These are phyloP conservation scores for Phytopythium boreale DNA, from an alignment of 352 stramenopile species.

Conservation along the genomic window DNA sequence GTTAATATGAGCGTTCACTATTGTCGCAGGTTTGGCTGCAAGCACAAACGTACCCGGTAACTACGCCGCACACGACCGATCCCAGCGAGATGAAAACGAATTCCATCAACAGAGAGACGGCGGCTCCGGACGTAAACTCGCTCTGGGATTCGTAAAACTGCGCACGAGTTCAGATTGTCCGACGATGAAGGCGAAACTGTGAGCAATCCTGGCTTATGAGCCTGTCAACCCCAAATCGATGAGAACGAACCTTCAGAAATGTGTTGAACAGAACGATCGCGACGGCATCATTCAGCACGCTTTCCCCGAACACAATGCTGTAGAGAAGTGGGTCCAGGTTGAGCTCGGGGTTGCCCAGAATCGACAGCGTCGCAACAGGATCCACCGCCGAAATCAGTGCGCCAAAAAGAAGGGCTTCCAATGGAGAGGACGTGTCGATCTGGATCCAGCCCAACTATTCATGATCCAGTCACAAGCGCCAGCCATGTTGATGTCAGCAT, in stretches of 20 bases:
- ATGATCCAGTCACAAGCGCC: not conserved
- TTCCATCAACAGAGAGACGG: conserved; percentile 59
- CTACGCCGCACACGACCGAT: conserved; percentile 71
- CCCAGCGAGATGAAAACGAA: conserved; percentile 81
- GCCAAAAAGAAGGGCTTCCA: conserved; percentile 95
- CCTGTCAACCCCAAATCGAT: not conserved
- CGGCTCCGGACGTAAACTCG: conserved; percentile 64
- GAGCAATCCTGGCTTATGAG: not conserved
- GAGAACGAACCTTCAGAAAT: conserved; percentile 86
- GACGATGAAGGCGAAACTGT: not conserved
- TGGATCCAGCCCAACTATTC: conserved; percentile 64
- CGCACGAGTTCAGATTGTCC: not conserved
- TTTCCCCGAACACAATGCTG: conserved; percentile 96
- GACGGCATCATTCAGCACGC: conserved; percentile 97
- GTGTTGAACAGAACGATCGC: conserved; percentile 97
- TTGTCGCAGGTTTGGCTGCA: not conserved
- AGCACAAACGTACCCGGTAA: conserved; percentile 48
- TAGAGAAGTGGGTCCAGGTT: conserved; percentile 88
- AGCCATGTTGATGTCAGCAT: not conserved
- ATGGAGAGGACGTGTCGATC: conserved; percentile 90
- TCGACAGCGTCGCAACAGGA: conserved; percentile 95
- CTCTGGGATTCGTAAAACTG: conserved; percentile 77
- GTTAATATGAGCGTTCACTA: not conserved
- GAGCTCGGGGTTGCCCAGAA: conserved; percentile 93
- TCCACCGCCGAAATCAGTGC: conserved; percentile 95